Evolutionary conservation across 257 asterid species (phyloP), one percentile per base, ranked within the genome.

Genomic region (Nicotiana noctiflora): DNA sequence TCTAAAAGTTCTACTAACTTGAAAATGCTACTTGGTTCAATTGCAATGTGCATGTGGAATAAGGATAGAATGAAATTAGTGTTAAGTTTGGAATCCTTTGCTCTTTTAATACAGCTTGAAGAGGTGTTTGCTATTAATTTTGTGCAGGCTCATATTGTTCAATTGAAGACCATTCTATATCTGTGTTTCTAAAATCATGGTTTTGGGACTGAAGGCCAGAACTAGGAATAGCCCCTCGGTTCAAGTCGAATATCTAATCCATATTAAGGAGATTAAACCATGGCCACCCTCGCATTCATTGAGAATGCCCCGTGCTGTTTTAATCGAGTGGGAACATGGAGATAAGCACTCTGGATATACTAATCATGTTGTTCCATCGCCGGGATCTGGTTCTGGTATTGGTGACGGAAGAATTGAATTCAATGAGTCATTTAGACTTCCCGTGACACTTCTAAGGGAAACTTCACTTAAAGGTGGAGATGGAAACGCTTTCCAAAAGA

Each of bases 221-320:
- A 84, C 84, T 79, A 90, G 89, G 84, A 92, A 87, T 85, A 87
- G 94, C 2, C 82, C 85, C 23, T 68, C 88, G 25, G 81, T 91
- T 46, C 87, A 84, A 81, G 85, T 87, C 8, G 93, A 90, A 17
- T 93, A 88, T 85, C 82, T 84, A 1, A 83, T 94, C 72, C 93
- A 85, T 32, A 78, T 94, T 52, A 84, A 88, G 53, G 93, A 90
- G 83, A 90, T 94, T 40, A 92, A 86, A 86, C 97, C 98, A 5
- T 94, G 98, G 98, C 97, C 96, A 75, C 93, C 97, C 34, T 89
- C 93, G 1, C 89, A 90, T 44, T 81, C 97, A 53, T 23, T 93
- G 56, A 86, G 49, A 83, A 88, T 93, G 11, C 90, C 90, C 59
- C 96, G 90, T 63, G 92, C 97, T 0, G 90, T 94, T 18, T 68